Percentiles rank a stretch among this genome's conserved stretches.
Evolutionary conservation across 2,329 filamentous ascomycete genomes (phyloP).

Genomic region (Aspergillus ochraceus): DNA sequence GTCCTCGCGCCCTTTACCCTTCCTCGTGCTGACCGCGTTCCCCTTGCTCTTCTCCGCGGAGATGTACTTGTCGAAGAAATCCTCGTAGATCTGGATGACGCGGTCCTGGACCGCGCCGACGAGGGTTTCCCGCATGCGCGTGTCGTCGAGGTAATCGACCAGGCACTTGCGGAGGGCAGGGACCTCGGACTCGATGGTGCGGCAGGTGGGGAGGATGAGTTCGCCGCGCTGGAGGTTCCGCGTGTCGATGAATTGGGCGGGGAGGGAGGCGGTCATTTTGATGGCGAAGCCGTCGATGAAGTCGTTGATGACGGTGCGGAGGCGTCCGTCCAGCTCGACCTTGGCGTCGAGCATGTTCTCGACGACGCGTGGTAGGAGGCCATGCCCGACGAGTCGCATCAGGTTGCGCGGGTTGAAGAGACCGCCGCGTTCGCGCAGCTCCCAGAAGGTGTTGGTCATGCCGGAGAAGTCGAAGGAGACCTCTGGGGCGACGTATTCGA

Average conservation of each 20-base stretch:
- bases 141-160: constrained; percentile 64
- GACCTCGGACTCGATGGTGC: constrained; percentile 59
- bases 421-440: constrained; percentile 63
- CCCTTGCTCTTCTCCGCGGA: constrained; percentile 42
- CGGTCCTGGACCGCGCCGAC: constrained; percentile 66
- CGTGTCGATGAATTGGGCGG: constrained; percentile 37
- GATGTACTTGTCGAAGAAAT: constrained; percentile 58
- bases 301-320: constrained; percentile 65
- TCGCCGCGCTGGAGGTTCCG: constrained; percentile 40
- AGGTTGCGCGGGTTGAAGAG: constrained; percentile 66
- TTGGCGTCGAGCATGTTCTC: constrained; percentile 73
- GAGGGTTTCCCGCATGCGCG: constrained; percentile 64
- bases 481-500: constrained; percentile 70
- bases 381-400: constrained; percentile 57
- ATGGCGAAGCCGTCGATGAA: constrained; percentile 61
- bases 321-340: constrained; percentile 63
- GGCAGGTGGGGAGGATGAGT: constrained; percentile 51
- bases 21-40: constrained; percentile 38
- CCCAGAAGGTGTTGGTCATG: constrained; percentile 66
- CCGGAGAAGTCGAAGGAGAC: constrained; percentile 67
- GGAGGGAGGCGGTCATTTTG: constrained; percentile 56
- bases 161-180: constrained; percentile 57
- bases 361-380: constrained; percentile 64
- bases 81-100: constrained; percentile 63
- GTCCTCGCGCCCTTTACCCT: constrained; percentile 62